phyloP scores from a whole-genome alignment of 75 land plant species.

The Cunninghamia lanceolata region DNA sequence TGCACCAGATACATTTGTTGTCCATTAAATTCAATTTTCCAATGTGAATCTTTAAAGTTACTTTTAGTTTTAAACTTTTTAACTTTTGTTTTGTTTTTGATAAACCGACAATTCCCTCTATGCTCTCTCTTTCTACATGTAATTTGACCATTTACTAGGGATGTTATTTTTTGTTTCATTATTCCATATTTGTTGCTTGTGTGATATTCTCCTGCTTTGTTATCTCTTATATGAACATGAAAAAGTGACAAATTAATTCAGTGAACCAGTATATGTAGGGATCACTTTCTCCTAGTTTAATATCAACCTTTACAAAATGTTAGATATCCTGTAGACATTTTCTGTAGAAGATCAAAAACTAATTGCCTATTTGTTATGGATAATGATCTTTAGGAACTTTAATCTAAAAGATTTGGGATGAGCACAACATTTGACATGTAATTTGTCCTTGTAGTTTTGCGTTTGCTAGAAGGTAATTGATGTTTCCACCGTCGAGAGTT shows the following conservation, averaged over 20 bases:
- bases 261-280: not conserved
- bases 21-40: too few relatives aligned
- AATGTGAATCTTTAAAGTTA: too few relatives aligned
- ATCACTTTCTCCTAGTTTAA: not conserved
- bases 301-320: not conserved
- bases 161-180: not conserved
- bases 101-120: too few relatives aligned
- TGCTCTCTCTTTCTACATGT: not conserved
- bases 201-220: not conserved
- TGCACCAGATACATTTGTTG: too few relatives aligned
- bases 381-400: not conserved
- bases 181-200: not conserved
- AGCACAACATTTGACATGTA: not conserved
- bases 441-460: conserved; percentile 1
- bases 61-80: too few relatives aligned
- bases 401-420: not conserved
- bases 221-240: not conserved
- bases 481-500: not conserved
- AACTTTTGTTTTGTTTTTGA: too few relatives aligned
- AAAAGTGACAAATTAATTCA: not conserved
- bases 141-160: not conserved
- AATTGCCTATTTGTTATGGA: not conserved
- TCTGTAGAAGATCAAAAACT: not conserved
- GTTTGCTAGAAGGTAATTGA: conserved; percentile 2
- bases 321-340: not conserved